Evolutionary conservation across 352 stramenopile genomes (phyloP).

Genomic region (Bremia lactucae): DNA sequence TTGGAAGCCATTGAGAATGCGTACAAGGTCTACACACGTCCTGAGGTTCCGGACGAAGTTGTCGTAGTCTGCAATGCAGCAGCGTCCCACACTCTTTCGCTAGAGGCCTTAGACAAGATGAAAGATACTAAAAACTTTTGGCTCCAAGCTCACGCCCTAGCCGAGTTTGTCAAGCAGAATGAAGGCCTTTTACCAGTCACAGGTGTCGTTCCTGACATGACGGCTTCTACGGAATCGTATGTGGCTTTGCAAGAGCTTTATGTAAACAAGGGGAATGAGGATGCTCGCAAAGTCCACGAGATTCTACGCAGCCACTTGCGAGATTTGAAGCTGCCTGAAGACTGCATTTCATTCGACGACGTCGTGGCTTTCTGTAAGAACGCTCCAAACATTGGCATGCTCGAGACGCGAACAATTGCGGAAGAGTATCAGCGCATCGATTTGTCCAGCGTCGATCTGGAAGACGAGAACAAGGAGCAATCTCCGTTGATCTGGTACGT

Average conservation of each 20-base stretch:
- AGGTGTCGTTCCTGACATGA: slow-evolving; percentile 95
- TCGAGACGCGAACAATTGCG: slow-evolving; percentile 68
- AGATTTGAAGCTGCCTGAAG: slow-evolving; percentile 16
- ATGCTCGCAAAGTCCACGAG: slow-evolving; percentile 33
- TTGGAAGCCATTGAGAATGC: slow-evolving; percentile 88
- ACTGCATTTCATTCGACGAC: slow-evolving; percentile 48
- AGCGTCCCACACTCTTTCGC: slow-evolving; percentile 10
- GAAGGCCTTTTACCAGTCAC: slow-evolving; percentile 71
- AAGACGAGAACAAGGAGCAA: slow-evolving; percentile 74
- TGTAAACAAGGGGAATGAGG: slow-evolving; percentile 76
- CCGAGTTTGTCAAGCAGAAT: slow-evolving; percentile 68
- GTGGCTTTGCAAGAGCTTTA: slow-evolving; percentile 92
- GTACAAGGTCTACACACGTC: slow-evolving; percentile 87
- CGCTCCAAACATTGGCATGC: slow-evolving; percentile 72
- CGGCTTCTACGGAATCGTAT: slow-evolving; percentile 89
- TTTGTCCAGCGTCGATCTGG: slow-evolving; percentile 55
- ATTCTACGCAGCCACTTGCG: slow-evolving; percentile 26
- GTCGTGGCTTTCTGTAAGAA: slow-evolving; percentile 91
- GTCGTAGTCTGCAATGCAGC: slow-evolving; percentile 38
- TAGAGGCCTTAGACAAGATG: slow-evolving; percentile 24
- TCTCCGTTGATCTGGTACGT: slow-evolving; percentile 94
- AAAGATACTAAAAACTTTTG: slow-evolving; percentile 59
- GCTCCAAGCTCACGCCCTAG: slow-evolving; percentile 61
- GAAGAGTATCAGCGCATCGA: slow-evolving; percentile 75
- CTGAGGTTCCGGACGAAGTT: slow-evolving; percentile 77